phyloP scores from a whole-genome alignment of 306 rosid genomes.

The Medicago ruthenica region DNA sequence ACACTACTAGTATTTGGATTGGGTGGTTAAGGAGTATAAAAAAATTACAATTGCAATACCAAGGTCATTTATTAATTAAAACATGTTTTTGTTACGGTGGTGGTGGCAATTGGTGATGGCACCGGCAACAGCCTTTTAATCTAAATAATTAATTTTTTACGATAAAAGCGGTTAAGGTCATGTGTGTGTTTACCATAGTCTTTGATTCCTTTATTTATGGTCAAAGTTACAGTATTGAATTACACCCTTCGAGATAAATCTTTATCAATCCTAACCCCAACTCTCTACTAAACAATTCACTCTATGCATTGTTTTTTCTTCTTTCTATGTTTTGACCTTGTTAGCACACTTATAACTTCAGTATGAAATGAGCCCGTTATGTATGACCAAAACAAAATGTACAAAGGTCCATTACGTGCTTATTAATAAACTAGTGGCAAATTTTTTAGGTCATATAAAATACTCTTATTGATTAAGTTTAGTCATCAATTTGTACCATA shows the following conservation, averaged over 20 bases:
- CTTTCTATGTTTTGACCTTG: conserved; percentile 19
- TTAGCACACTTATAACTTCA: not conserved
- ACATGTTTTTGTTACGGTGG: conserved; percentile 25
- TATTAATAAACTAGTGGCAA: not conserved
- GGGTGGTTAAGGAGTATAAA: conserved; percentile 17
- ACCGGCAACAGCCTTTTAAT: conserved; percentile 31
- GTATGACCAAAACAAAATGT: conserved; percentile 14
- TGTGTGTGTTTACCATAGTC: conserved; percentile 64
- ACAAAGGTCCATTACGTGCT: not conserved
- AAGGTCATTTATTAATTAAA: not conserved
- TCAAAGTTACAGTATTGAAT: conserved; percentile 71
- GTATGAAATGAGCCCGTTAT: conserved; percentile 5
- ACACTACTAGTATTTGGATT: not conserved
- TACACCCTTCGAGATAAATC: conserved; percentile 72
- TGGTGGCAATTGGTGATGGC: conserved; percentile 44
- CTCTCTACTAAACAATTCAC: conserved; percentile 31
- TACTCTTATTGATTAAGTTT: too few relatives aligned
- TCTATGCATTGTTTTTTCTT: too few relatives aligned
- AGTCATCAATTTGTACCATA: too few relatives aligned
- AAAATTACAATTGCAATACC: not conserved
- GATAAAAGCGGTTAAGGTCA: conserved; percentile 52
- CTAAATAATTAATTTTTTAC: conserved; percentile 11
- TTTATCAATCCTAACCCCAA: conserved; percentile 53
- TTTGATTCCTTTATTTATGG: conserved; percentile 85
- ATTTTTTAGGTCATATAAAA: not conserved